A percentile compares a stretch with the other conserved stretches of the same genome.
phyloP scores from a whole-genome alignment of 2,329 filamentous ascomycete genomes.

The Fusarium phyllophilum region DNA sequence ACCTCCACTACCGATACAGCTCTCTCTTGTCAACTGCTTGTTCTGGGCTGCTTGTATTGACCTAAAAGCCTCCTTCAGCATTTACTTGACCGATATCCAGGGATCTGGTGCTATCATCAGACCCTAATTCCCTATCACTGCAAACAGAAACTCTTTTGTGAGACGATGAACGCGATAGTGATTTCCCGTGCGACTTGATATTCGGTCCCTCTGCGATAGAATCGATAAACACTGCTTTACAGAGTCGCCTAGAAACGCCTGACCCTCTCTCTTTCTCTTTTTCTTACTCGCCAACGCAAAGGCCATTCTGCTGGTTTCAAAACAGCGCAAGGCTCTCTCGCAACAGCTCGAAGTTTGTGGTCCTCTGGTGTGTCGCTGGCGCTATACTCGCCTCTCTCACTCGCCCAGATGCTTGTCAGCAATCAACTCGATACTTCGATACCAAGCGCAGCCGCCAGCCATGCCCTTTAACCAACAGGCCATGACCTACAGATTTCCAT shows the following conservation, averaged over 20 bases:
- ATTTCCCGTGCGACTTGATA: conserved; percentile 30
- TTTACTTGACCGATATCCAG: neutral
- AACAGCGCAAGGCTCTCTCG: conserved; percentile 6
- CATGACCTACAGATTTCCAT: conserved; percentile 51
- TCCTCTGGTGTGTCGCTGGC: conserved; percentile 34
- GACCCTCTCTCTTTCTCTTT: neutral
- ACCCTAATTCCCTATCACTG: neutral
- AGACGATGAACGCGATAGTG: conserved; percentile 27
- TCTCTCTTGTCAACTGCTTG: conserved; percentile 5
- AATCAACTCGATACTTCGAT: conserved; percentile 32
- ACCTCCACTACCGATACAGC: neutral
- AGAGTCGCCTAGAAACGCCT: conserved; percentile 4
- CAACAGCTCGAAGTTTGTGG: conserved; percentile 10
- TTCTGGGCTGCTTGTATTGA: neutral
- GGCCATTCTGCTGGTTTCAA: conserved; percentile 4
- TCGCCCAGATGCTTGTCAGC: conserved; percentile 54
- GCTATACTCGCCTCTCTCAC: conserved; percentile 40
- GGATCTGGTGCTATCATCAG: neutral
- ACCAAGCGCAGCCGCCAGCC: conserved; percentile 33
- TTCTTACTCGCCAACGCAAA: neutral
- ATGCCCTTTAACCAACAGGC: conserved; percentile 56
- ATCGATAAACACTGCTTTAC: conserved; percentile 14
- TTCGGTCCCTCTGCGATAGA: conserved; percentile 25
- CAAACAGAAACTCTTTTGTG: conserved; percentile 7
- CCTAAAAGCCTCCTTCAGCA: neutral